These are phyloP conservation scores for Vachellia collinsii DNA, from an alignment of 306 rosid species.

Conservation along the genomic window DNA sequence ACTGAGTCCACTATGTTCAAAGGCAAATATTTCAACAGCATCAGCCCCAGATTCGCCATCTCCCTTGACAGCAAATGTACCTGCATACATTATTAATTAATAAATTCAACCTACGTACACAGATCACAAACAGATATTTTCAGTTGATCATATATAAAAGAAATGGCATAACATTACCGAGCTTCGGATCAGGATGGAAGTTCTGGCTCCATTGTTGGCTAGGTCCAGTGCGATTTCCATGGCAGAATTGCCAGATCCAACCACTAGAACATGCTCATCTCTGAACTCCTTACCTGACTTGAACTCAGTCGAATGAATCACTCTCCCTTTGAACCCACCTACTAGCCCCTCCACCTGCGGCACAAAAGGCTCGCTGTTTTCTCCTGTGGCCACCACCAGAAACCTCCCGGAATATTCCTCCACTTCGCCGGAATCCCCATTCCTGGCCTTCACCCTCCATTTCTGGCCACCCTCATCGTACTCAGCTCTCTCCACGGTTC, in stretches of 20 bases:
- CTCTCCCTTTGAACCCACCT: slow-evolving; percentile 48
- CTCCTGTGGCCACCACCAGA: slow-evolving; percentile 77
- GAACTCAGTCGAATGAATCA: slow-evolving; percentile 62
- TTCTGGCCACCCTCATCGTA: slow-evolving; percentile 25
- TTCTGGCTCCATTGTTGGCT: slow-evolving; percentile 54
- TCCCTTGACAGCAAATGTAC: slow-evolving; percentile 62
- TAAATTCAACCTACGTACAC: background rate
- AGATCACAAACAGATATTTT: background rate
- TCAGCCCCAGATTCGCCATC: slow-evolving; percentile 49
- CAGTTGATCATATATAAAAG: background rate
- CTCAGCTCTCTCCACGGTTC: slow-evolving; percentile 50
- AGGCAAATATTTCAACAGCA: slow-evolving; percentile 53
- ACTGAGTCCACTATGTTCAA: slow-evolving; percentile 54
- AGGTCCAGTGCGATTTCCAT: slow-evolving; percentile 74
- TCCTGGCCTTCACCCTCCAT: slow-evolving; percentile 58
- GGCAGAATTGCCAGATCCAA: slow-evolving; percentile 81
- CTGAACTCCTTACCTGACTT: slow-evolving; percentile 51
- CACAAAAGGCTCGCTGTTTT: slow-evolving; percentile 48
- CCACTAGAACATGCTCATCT: slow-evolving; percentile 62
- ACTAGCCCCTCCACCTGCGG: slow-evolving; percentile 62
- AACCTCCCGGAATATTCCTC: slow-evolving; percentile 52
- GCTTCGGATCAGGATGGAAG: slow-evolving; percentile 64
- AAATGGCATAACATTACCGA: slow-evolving; percentile 46
- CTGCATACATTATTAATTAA: slow-evolving; percentile 35
- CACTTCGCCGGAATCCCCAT: slow-evolving; percentile 13